These are phyloP conservation scores for Bipolaris gigantea DNA, from an alignment of 2,329 filamentous ascomycete genomes.

Conservation along the genomic window DNA sequence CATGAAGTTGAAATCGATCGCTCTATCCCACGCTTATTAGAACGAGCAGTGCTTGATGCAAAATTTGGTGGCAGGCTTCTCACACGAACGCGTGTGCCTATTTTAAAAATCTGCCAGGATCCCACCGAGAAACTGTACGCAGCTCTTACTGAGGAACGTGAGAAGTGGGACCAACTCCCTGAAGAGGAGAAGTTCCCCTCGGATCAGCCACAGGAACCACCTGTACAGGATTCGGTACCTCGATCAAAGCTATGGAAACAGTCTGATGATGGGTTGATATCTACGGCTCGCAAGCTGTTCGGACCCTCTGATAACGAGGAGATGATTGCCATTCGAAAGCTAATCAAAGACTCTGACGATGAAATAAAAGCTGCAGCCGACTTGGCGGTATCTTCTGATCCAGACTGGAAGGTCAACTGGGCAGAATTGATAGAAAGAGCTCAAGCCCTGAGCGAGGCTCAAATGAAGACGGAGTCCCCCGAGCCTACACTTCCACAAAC, in stretches of 20 bases:
- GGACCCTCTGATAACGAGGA: neutral
- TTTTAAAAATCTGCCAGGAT: slow-evolving; percentile 80
- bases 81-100: slow-evolving; percentile 78
- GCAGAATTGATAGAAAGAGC: slow-evolving; percentile 3
- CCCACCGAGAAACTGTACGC: slow-evolving; percentile 64
- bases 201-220: slow-evolving; percentile 17
- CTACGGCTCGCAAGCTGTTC: neutral
- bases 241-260: slow-evolving; percentile 15
- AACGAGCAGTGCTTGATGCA: slow-evolving; percentile 70
- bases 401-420: neutral
- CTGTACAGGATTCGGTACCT: neutral
- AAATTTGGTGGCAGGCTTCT: slow-evolving; percentile 77
- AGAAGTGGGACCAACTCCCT: slow-evolving; percentile 68
- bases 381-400: slow-evolving; percentile 5
- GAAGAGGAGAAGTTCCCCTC: slow-evolving; percentile 49
- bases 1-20: slow-evolving; percentile 51
- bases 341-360: slow-evolving; percentile 11
- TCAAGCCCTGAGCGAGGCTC: slow-evolving; percentile 5
- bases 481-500: slow-evolving; percentile 2
- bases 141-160: slow-evolving; percentile 65
- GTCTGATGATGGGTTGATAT: slow-evolving; percentile 1
- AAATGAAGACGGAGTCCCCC: slow-evolving; percentile 2
- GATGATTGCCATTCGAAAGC: slow-evolving; percentile 1
- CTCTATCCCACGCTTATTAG: slow-evolving; percentile 71
- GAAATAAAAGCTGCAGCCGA: neutral